Percentiles rank a stretch among this genome's conserved stretches.
Evolutionary conservation across 1,139 yeast genomes (phyloP).

Genomic region (Meyerozyma elateridarum): DNA sequence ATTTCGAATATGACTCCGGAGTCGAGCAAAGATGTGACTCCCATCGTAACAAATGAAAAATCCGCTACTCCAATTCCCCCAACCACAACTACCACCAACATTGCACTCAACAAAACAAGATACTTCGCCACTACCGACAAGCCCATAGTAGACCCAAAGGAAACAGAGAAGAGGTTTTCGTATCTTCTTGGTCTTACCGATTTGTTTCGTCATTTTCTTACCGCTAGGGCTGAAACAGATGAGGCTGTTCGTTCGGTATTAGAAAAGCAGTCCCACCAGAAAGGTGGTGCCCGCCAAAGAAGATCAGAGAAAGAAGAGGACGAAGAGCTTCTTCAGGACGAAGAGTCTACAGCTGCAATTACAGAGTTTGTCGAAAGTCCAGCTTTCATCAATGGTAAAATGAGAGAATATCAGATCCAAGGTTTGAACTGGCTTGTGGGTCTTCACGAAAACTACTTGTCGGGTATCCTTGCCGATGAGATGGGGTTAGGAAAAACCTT

Average conservation of each 20-base stretch:
- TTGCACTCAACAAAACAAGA: slow-evolving; percentile 11
- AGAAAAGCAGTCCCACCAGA: slow-evolving; percentile 9
- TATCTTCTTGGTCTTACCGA: slow-evolving; percentile 64
- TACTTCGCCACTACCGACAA: slow-evolving; percentile 50
- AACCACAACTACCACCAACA: slow-evolving; percentile 4
- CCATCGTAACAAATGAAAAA: too few relatives aligned
- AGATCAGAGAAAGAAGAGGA: slow-evolving; percentile 68
- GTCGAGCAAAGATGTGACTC: too few relatives aligned
- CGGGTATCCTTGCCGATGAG: slow-evolving; percentile 95
- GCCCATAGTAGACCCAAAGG: slow-evolving; percentile 44
- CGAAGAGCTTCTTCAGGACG: slow-evolving; percentile 58
- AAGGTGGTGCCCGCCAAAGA: slow-evolving; percentile 22
- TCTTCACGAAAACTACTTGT: slow-evolving; percentile 73
- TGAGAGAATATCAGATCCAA: slow-evolving; percentile 84
- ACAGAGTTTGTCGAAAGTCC: slow-evolving; percentile 67
- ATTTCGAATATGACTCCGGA: too few relatives aligned
- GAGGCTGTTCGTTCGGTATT: slow-evolving; percentile 40
- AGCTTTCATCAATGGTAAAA: slow-evolving; percentile 53
- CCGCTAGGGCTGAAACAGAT: slow-evolving; percentile 61
- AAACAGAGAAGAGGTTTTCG: slow-evolving; percentile 58
- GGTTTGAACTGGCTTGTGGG: slow-evolving; percentile 92
- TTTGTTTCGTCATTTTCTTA: slow-evolving; percentile 64
- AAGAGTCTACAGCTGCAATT: slow-evolving; percentile 37
- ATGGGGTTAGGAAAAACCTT: slow-evolving; percentile 97
- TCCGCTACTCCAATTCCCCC: too few relatives aligned